Percentiles rank a stretch among this genome's conserved stretches.
Evolutionary conservation across 805 yeast genomes (phyloP).

Genomic region (Lachancea waltii): DNA sequence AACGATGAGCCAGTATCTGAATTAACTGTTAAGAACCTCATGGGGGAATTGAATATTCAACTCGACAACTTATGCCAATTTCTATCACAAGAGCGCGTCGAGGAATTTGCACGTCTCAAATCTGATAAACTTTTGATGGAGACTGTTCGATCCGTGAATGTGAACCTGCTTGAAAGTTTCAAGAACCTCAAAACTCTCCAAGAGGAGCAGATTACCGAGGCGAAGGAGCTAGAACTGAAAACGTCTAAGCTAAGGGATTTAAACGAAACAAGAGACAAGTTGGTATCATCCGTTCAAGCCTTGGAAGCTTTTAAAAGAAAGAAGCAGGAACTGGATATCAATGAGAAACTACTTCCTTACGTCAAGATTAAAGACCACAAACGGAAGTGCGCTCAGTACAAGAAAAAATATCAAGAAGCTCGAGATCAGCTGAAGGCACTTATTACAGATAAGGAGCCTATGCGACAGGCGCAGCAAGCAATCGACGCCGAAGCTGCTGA

Average conservation of each 20-base stretch:
- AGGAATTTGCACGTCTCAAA: slow-evolving; percentile 77
- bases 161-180: slow-evolving; percentile 52
- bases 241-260: slow-evolving; percentile 30
- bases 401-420: slow-evolving; percentile 26
- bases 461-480: slow-evolving; percentile 26
- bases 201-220: slow-evolving; percentile 32
- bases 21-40: slow-evolving; percentile 37
- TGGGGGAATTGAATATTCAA: slow-evolving; percentile 61
- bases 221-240: slow-evolving; percentile 35
- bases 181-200: slow-evolving; percentile 50
- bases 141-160: slow-evolving; percentile 75
- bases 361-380: slow-evolving; percentile 40
- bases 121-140: slow-evolving; percentile 69
- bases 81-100: slow-evolving; percentile 91
- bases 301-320: slow-evolving; percentile 43
- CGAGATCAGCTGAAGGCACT: slow-evolving; percentile 24
- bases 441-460: slow-evolving; percentile 23
- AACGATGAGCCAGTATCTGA: slow-evolving; percentile 40
- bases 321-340: slow-evolving; percentile 40
- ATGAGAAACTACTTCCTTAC: slow-evolving; percentile 43
- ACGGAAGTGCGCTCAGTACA: slow-evolving; percentile 22
- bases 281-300: slow-evolving; percentile 44
- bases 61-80: slow-evolving; percentile 90
- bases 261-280: slow-evolving; percentile 32
- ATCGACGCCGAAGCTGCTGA: slow-evolving; percentile 15